Evolutionary conservation across 192 early-diverging fungal genomes (phyloP), one percentile per base, ranked within the genome.

Genomic region (Linnemannia hyalina): DNA sequence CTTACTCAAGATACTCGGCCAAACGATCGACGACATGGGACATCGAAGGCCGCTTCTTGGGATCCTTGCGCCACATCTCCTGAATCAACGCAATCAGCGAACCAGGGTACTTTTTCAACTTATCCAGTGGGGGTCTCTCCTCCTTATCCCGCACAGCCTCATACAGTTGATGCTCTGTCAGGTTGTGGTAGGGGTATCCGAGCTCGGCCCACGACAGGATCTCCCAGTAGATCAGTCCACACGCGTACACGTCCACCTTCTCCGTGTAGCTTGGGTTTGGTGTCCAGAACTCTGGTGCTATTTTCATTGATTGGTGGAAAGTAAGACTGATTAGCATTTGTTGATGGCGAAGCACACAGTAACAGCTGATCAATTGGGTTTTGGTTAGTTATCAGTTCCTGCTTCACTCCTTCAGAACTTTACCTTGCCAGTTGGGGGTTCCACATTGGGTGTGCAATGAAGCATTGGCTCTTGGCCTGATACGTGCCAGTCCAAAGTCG

Each of bases 401-500:
- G 20, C 8, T 57, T 26, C 36, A 68, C 23, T 38, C 32, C 9
- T 38, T 29, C 35, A 3, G 1, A 75, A 41, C 29, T 6, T 76
- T 89, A 88, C 87, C 88, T 88, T 95, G 94, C 94, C 95, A 96
- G 76, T 96, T 96, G 71, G 95, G 95, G 35, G 95, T 96, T 23
- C 95, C 95, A 74, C 95, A 96, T 40, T 94, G 93, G 1, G 95
- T 96, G 42, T 96, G 95, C 75, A 95, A 90, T 41, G 92, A 92
- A 16, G 93, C 91, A 68, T 92, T 94, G 60, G 93, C 93, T 47
- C 88, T 91, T 70, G 94, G 94, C 13, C 95, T 90, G 63, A 96
- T 96, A n/a, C 95, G 93, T 4, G 95, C 95, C 75, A 96, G 76
- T 15, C 95, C 95, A 92, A 96, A 96, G 82, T 96, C 95, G 80